Conservation (phyloP, 1,284 basidiomycete species). For the Tylopilus microsporus region DNA sequence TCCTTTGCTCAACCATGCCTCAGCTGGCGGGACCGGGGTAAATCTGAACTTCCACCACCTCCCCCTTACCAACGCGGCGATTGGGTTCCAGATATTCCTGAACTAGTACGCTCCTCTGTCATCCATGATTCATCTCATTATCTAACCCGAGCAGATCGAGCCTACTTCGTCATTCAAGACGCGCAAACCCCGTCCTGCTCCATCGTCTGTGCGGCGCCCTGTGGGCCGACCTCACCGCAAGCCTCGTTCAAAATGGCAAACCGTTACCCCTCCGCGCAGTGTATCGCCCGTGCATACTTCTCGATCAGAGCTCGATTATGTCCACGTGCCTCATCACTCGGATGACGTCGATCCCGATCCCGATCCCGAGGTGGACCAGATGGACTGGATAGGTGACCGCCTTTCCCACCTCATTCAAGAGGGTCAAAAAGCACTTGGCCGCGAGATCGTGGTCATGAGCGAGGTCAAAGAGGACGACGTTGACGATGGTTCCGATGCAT, state of each 20-base stretch:
- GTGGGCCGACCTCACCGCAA: slow-evolving; percentile 34
- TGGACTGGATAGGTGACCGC: slow-evolving; percentile 71
- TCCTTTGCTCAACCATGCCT: slow-evolving; percentile 6
- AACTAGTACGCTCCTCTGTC: slow-evolving; percentile 15
- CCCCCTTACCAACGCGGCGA: slow-evolving; percentile 62
- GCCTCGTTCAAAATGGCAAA: slow-evolving; percentile 25
- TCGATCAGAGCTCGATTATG: slow-evolving; percentile 39
- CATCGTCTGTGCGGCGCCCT: slow-evolving; percentile 31
- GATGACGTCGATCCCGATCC: slow-evolving; percentile 21
- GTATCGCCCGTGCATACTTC: slow-evolving; percentile 27
- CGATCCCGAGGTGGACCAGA: slow-evolving; percentile 40
- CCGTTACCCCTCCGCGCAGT: slow-evolving; percentile 25
- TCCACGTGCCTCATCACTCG: slow-evolving; percentile 13
- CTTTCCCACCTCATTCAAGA: slow-evolving; percentile 65
- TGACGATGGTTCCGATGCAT: slow-evolving; percentile 65
- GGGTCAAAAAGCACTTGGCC: slow-evolving; percentile 64
- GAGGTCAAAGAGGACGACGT: slow-evolving; percentile 67
- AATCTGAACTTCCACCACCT: slow-evolving; percentile 43
- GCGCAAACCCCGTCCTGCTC: slow-evolving; percentile 30
- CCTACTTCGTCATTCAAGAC: slow-evolving; percentile 20
- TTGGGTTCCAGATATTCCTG: slow-evolving; percentile 37
- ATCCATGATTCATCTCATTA: slow-evolving; percentile 9
- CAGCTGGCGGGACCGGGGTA: slow-evolving; percentile 66
- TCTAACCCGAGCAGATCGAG: slow-evolving; percentile 21
- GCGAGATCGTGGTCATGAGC: slow-evolving; percentile 68